phyloP scores from a whole-genome alignment of 768 basidiomycete species.

The Scleroderma bovista region DNA sequence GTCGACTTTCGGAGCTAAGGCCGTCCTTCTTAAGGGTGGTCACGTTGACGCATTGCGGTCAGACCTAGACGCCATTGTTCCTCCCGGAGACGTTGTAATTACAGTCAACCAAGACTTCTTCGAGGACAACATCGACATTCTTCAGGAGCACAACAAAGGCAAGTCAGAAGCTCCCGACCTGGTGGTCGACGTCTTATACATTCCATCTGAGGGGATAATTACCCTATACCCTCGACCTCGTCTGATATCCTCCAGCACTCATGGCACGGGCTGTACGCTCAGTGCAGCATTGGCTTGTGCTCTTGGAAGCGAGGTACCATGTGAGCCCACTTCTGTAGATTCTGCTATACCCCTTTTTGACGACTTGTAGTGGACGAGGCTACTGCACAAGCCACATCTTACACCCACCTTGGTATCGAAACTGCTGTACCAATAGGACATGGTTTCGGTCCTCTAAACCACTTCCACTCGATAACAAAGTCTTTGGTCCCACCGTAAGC shows the following conservation, averaged over 20 bases:
- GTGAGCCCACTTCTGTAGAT: constrained; percentile 19
- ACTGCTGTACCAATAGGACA: constrained; percentile 61
- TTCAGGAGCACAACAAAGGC: constrained; percentile 27
- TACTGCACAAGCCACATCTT: constrained; percentile 53
- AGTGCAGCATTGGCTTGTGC: constrained; percentile 72
- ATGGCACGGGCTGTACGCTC: constrained; percentile 93
- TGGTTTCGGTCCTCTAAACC: constrained; percentile 85
- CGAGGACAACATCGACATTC: constrained; percentile 59
- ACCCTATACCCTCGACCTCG: constrained; percentile 57
- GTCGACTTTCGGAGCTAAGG: constrained; percentile 40
- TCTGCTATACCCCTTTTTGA: neutral
- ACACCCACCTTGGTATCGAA: constrained; percentile 70
- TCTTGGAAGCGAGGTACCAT: constrained; percentile 46
- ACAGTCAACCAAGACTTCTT: constrained; percentile 42
- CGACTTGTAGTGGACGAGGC: constrained; percentile 49
- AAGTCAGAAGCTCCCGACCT: constrained; percentile 22
- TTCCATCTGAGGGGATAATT: constrained; percentile 24
- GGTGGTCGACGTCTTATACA: constrained; percentile 63
- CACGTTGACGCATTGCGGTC: constrained; percentile 48
- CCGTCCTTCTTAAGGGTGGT: constrained; percentile 82
- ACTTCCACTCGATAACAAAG: constrained; percentile 56
- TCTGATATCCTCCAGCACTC: constrained; percentile 67
- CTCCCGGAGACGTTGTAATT: constrained; percentile 24
- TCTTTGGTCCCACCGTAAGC: constrained; percentile 53
- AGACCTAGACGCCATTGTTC: constrained; percentile 38